Percentiles rank a stretch among this genome's conserved stretches.
phyloP scores from a whole-genome alignment of 805 yeast species.

The Saturnispora mendoncae region DNA sequence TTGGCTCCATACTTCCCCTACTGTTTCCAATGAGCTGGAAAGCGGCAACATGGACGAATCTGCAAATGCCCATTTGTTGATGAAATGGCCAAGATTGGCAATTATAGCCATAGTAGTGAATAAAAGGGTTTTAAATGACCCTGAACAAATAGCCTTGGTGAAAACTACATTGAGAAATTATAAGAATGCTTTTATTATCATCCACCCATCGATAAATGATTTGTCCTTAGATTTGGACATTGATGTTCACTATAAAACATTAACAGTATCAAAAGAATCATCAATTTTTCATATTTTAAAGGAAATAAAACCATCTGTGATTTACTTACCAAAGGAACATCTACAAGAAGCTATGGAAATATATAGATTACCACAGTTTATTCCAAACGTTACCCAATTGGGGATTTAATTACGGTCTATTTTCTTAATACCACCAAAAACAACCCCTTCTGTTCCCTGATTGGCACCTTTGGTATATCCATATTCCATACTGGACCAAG shows the following conservation, averaged over 20 bases:
- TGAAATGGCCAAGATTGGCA: not conserved
- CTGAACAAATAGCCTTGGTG: not conserved
- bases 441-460: slow-evolving; percentile 44
- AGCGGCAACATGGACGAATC: too few relatives aligned
- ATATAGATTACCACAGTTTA: not conserved
- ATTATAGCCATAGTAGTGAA: not conserved
- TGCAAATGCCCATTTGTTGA: too few relatives aligned
- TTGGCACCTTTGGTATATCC: slow-evolving; percentile 53
- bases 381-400: not conserved
- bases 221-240: slow-evolving; percentile 18
- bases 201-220: slow-evolving; percentile 22
- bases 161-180: not conserved
- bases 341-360: not conserved
- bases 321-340: not conserved
- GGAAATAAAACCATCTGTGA: slow-evolving; percentile 23
- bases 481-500: slow-evolving; percentile 53
- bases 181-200: slow-evolving; percentile 20
- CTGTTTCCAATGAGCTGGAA: too few relatives aligned
- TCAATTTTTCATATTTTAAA: slow-evolving; percentile 51
- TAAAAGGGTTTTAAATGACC: not conserved
- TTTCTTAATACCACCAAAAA: slow-evolving; percentile 44
- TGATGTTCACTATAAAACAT: slow-evolving; percentile 26
- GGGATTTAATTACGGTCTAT: slow-evolving; percentile 22
- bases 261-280: slow-evolving; percentile 34
- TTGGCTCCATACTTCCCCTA: too few relatives aligned